Evolutionary conservation across 495 filamentous ascomycete species (phyloP), one percentile per base, ranked within the genome.

Genomic region (Daldinia loculata): DNA sequence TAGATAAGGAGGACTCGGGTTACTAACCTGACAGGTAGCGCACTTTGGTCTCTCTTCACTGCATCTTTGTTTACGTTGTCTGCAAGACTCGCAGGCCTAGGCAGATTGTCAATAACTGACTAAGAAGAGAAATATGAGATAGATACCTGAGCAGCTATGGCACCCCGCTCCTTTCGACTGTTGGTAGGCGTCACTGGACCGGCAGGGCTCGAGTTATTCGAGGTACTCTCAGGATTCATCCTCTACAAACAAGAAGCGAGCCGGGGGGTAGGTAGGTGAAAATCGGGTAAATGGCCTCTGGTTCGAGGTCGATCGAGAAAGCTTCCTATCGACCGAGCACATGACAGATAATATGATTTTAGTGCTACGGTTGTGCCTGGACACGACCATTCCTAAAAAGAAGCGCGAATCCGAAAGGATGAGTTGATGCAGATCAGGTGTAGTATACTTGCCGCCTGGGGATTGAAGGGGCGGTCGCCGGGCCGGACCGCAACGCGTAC

Each of bases 1-100:
- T 27, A 41, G 56, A 55, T 55, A 24, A 45, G 50, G 43, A 39
- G 62, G 61, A 51, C 34, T 62, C 63, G 51, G 62, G 59, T 57
- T 76, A 71, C 77, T 74, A 58, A 73, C 70, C 66, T 83, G 82
- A 76, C 80, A 86, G n/a, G 83, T 81, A 67, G 81, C 75, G 88
- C 93, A 97, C 78, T 89, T 89, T 43, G 93, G 93, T 74, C 94
- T 90, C 75, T 88, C 86, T 76, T 97, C 93, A 76, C 95, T 93
- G 77, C 93, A 97, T 82, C 92, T 94, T 79, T 95, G 94, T 84
- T 97, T 97, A 38, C 93, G 87, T 52, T 86, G 83, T 56, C 93
- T 85, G 76, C 93, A 97, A 30, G 92, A 95, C 81, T 94, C 92
- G 80, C 93, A 97, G 26, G 71, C 93, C 92, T 74, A 8, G 39